These are phyloP conservation scores for Aspergillus arachidicola DNA, from an alignment of 2,329 filamentous ascomycete species.

Conservation along the genomic window DNA sequence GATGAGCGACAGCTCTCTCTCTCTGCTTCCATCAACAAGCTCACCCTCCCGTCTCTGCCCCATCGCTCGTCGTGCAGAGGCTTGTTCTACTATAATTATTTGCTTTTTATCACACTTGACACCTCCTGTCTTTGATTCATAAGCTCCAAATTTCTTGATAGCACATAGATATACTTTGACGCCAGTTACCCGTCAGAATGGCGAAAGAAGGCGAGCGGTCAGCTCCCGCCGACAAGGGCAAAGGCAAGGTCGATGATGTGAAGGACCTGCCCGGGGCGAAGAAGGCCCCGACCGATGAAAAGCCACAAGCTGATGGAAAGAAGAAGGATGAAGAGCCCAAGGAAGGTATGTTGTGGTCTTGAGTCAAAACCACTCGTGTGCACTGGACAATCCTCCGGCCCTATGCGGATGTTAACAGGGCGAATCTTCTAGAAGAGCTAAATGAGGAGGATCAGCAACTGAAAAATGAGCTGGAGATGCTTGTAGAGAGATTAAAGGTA, in stretches of 20 bases:
- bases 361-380: slow-evolving; percentile 7
- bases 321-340: slow-evolving; percentile 70
- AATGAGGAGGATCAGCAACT: slow-evolving; percentile 98
- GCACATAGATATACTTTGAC: slow-evolving; percentile 29
- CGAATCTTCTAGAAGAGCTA: slow-evolving; percentile 73
- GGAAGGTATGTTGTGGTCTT: slow-evolving; percentile 52
- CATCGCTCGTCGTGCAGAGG: slow-evolving; percentile 23
- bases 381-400: slow-evolving; percentile 37
- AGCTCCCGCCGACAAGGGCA: slow-evolving; percentile 88
- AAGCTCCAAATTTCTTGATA: slow-evolving; percentile 12
- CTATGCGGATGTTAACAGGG: slow-evolving; percentile 27
- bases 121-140: slow-evolving; percentile 4
- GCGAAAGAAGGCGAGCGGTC: slow-evolving; percentile 89
- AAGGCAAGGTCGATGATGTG: slow-evolving; percentile 80
- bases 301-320: slow-evolving; percentile 70
- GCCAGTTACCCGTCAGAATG: slow-evolving; percentile 60
- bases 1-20: slow-evolving; percentile 28
- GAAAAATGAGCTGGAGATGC: slow-evolving; percentile 96
- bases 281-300: slow-evolving; percentile 66
- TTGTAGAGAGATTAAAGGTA: slow-evolving; percentile 92
- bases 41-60: slow-evolving; percentile 22
- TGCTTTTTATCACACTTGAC: slow-evolving; percentile 15
- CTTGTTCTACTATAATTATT: slow-evolving; percentile 17
- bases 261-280: slow-evolving; percentile 62
- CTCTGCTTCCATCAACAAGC: slow-evolving; percentile 30